Evolutionary conservation across 2,329 filamentous ascomycete genomes (phyloP), one percentile per base, ranked within the genome.

Genomic region (Beauveria australis): DNA sequence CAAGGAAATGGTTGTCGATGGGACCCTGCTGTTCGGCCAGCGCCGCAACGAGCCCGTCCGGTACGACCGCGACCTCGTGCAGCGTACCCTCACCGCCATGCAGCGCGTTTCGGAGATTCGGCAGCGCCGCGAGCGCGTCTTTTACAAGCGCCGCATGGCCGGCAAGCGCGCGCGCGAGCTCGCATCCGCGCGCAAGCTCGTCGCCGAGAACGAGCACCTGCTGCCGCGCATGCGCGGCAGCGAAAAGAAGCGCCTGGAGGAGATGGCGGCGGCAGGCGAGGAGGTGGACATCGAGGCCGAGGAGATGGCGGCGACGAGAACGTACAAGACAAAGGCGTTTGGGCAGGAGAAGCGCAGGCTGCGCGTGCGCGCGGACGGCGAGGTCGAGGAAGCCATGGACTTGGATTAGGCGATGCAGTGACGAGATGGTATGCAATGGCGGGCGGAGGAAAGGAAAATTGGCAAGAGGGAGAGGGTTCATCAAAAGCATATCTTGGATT

Each of bases 21-120:
- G 86, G 70, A 96, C 93, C 37, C 87, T 99, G 63, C 89, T 91
- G 71, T 96, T 97, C 78, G 89, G 91, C 64, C 89, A 91, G 67
- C 89, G 91, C 72, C 89, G 94, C 80, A 97, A 99, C 81, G 85
- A 95, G 37, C 94, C 94, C 66, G 86, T 95, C 64, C 91, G 93
- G 72, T 99, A 99, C 85, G 91, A 97, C 84, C 88, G 94, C 75
- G 91, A 96, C 68, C 85, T 96, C 65, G 86, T 96, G 65, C 82
- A 84, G 68, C 91, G 89, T 71, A 97, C 94, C 18, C 82, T 97
- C 75, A 86, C 89, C 72, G 93, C 92, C 67, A 99, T 99, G 92
- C 83, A 91, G 76, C 85, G 93, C 65, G 88, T 97, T 68, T 81
- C 84, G 69, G 92, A 97, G 80, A 93, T 97, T 76, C 82, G 92